Percentiles rank a stretch among this genome's conserved stretches.
Evolutionary conservation across 2,329 filamentous ascomycete genomes (phyloP).

Genomic region (Penicillium italicum): DNA sequence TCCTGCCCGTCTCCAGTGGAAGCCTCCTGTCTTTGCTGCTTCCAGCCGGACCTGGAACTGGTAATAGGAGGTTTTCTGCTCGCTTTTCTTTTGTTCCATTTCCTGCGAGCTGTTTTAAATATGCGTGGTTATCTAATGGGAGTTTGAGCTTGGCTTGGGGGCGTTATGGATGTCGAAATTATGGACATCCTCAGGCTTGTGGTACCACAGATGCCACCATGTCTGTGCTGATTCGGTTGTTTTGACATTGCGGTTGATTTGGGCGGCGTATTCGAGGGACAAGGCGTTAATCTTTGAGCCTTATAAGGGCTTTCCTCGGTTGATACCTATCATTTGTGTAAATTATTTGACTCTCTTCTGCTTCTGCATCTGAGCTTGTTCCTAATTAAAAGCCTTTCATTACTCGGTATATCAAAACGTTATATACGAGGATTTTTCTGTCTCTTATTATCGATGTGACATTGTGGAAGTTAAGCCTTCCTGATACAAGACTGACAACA

Average conservation of each 20-base stretch:
- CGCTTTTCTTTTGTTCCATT: not conserved
- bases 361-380: not conserved
- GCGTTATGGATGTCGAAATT: not conserved
- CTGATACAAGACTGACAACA: not conserved
- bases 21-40: constrained; percentile 89
- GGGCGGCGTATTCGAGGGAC: not conserved
- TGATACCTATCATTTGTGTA: constrained; percentile 8
- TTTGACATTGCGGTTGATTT: not conserved
- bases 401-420: not conserved
- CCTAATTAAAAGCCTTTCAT: not conserved
- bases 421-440: not conserved
- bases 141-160: not conserved
- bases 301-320: not conserved
- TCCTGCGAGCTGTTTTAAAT: not conserved
- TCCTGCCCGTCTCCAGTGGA: constrained; percentile 80
- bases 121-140: constrained; percentile 1
- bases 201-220: not conserved
- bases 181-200: not conserved
- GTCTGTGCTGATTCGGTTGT: not conserved
- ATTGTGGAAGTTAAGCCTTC: not conserved
- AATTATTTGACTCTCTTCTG: not conserved
- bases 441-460: not conserved
- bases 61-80: constrained; percentile 48
- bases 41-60: constrained; percentile 92
- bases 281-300: not conserved